Percentiles rank a stretch among this genome's conserved stretches.
phyloP scores from a whole-genome alignment of 2,329 filamentous ascomycete species.

The Ophiognomonia clavigignenti-juglandacearum region DNA sequence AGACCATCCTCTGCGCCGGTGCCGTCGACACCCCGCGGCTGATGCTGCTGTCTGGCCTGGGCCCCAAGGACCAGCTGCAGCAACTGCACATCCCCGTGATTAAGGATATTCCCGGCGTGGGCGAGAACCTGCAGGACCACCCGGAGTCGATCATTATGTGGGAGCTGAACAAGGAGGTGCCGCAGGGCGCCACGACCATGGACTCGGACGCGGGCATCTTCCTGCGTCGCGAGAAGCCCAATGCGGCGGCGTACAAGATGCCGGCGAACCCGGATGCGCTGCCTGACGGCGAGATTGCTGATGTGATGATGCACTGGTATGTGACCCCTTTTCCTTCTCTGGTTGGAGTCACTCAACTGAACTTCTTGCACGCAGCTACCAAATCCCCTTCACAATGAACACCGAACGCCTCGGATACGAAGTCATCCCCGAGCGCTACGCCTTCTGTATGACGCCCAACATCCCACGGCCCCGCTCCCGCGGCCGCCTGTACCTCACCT shows the following conservation, averaged over 20 bases:
- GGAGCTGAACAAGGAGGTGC: constrained; percentile 75
- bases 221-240: constrained; percentile 68
- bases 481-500: constrained; percentile 73
- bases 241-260: constrained; percentile 54
- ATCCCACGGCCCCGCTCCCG: constrained; percentile 78
- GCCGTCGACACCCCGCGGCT: constrained; percentile 75
- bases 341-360: too few relatives aligned
- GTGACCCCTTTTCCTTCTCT: not conserved
- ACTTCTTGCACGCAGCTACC: constrained; percentile 85
- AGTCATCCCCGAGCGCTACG: constrained; percentile 61
- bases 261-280: constrained; percentile 44
- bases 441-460: constrained; percentile 92
- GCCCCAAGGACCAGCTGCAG: constrained; percentile 48
- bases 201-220: constrained; percentile 88
- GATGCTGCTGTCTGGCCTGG: constrained; percentile 53
- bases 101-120: constrained; percentile 53
- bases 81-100: constrained; percentile 51
- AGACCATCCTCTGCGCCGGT: constrained; percentile 76
- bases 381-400: constrained; percentile 88
- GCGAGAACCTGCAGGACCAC: constrained; percentile 58
- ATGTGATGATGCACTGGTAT: constrained; percentile 69
- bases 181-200: constrained; percentile 80
- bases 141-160: constrained; percentile 59
- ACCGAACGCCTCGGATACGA: constrained; percentile 73
- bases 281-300: constrained; percentile 68